Conservation (phyloP, 495 filamentous ascomycete genomes). For the Xylaria telfairii region DNA sequence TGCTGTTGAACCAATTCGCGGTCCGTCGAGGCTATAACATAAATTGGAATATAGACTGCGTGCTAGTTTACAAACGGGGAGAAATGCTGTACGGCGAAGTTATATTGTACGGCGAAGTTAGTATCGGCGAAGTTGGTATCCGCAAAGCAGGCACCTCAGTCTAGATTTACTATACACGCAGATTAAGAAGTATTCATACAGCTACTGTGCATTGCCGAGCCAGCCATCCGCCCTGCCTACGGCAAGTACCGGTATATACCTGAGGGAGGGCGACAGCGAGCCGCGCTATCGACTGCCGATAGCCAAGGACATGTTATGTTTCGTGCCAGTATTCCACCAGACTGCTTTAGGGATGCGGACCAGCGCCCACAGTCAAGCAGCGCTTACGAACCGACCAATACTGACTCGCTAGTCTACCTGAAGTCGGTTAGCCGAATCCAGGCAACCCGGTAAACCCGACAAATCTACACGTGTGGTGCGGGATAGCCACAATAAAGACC, state of each 20-base stretch:
- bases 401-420: constrained; percentile 15
- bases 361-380: background rate
- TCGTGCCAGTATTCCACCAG: background rate
- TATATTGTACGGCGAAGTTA: background rate
- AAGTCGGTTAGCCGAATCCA: constrained; percentile 3
- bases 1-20: background rate
- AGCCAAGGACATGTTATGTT: background rate
- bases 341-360: background rate
- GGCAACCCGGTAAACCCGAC: background rate
- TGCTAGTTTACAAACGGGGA: background rate
- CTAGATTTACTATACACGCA: background rate
- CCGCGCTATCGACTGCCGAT: background rate
- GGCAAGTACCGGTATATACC: constrained; percentile 1
- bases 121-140: background rate
- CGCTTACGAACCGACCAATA: background rate
- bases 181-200: background rate
- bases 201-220: background rate
- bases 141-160: background rate
- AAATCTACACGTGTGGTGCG: background rate
- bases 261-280: background rate
- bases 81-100: background rate
- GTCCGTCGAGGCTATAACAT: background rate
- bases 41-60: background rate
- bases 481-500: background rate
- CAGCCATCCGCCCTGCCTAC: background rate